Conservation (phyloP, 345 rosid genomes). For the Linum usitatissimum region DNA sequence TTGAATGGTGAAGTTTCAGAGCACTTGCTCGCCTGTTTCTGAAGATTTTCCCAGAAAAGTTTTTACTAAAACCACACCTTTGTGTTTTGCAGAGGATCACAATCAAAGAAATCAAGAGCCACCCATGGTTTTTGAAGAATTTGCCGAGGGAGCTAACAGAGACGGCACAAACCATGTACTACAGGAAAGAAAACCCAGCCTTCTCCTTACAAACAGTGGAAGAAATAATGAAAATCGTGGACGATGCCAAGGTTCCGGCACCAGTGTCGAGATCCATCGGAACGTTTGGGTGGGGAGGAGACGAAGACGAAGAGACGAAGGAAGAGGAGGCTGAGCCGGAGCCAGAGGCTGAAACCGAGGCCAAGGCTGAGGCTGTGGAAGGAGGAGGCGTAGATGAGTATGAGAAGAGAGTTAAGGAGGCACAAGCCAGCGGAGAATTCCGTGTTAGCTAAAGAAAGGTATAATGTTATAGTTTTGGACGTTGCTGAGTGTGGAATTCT, state of each 20-base stretch:
- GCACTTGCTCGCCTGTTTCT: background rate
- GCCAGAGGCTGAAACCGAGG: background rate
- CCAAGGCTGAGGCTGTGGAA: background rate
- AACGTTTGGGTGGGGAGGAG: slow-evolving; percentile 1
- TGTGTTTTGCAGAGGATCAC: slow-evolving; percentile 17
- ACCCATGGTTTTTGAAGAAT: slow-evolving; percentile 30
- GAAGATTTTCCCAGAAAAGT: background rate
- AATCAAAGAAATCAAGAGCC: slow-evolving; percentile 23
- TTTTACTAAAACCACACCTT: background rate
- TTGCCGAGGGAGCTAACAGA: slow-evolving; percentile 27
- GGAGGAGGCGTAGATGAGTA: slow-evolving; percentile 6
- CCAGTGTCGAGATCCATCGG: background rate
- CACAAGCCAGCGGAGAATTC: background rate
- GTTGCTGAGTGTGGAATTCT: too few relatives aligned
- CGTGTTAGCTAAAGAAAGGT: background rate
- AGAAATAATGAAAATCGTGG: slow-evolving; percentile 2
- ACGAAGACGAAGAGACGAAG: background rate
- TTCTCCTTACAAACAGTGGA: slow-evolving; percentile 4
- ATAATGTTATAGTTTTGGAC: too few relatives aligned
- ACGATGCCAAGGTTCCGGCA: background rate
- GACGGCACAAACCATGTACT: slow-evolving; percentile 16
- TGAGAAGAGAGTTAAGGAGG: slow-evolving; percentile 1
- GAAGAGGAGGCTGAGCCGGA: background rate
- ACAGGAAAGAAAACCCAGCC: slow-evolving; percentile 15
- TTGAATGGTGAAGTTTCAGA: background rate